phyloP scores from a whole-genome alignment of 345 rosid genomes.

The Linum lewisii region DNA sequence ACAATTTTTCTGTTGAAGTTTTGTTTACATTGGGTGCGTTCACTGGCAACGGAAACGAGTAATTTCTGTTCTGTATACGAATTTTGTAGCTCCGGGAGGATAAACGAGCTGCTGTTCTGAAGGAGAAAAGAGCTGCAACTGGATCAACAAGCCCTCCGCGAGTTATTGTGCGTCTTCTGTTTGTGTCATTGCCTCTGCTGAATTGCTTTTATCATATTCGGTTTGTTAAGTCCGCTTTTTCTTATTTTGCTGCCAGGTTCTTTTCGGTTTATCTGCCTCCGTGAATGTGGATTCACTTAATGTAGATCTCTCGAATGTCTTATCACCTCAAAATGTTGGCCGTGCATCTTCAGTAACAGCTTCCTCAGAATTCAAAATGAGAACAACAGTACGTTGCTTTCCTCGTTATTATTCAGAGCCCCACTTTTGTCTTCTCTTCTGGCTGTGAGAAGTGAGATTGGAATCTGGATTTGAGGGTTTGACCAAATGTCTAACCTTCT shows the following conservation, averaged over 20 bases:
- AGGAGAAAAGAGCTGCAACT: slow-evolving; percentile 63
- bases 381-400: slow-evolving; percentile 47
- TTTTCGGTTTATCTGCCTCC: slow-evolving; percentile 66
- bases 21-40: neutral
- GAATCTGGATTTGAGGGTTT: no score
- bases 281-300: slow-evolving; percentile 48
- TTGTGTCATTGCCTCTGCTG: neutral
- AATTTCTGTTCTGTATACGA: neutral
- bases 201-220: neutral
- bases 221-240: neutral
- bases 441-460: no score
- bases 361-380: slow-evolving; percentile 60
- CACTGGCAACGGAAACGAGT: neutral
- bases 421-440: neutral
- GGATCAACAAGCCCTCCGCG: slow-evolving; percentile 58
- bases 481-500: no score
- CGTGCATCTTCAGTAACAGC: slow-evolving; percentile 41
- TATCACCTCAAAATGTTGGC: slow-evolving; percentile 34
- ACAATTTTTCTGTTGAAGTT: neutral
- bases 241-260: slow-evolving; percentile 37
- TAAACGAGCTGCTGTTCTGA: slow-evolving; percentile 63
- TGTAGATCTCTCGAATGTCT: slow-evolving; percentile 41
- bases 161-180: slow-evolving; percentile 50
- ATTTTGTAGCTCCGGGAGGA: slow-evolving; percentile 61
- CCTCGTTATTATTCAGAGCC: neutral